These are phyloP conservation scores for Golubevia sp. DNA, from an alignment of 1,284 basidiomycete genomes.

Conservation along the genomic window DNA sequence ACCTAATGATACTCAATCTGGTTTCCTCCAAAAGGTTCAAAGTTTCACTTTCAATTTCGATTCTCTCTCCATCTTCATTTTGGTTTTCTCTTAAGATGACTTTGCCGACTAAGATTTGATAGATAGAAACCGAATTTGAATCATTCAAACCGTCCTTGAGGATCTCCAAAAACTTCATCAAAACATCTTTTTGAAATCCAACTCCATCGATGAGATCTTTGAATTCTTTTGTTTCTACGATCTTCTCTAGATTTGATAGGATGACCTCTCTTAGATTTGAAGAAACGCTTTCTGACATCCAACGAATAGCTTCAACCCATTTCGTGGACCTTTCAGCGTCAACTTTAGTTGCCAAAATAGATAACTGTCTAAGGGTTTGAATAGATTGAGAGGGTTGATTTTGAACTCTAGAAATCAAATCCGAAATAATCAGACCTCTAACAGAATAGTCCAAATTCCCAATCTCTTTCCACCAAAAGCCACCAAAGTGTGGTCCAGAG, in stretches of 20 bases:
- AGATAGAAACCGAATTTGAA: constrained; percentile 24
- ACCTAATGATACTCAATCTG: constrained; percentile 28
- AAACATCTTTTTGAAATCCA: constrained; percentile 33
- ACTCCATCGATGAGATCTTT: constrained; percentile 34
- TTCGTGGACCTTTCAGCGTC: constrained; percentile 31
- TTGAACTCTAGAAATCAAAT: constrained; percentile 16
- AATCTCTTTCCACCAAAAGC: constrained; percentile 47
- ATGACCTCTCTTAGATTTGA: constrained; percentile 26
- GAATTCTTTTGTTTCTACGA: constrained; percentile 35
- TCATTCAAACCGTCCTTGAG: constrained; percentile 41
- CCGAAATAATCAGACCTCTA: constrained; percentile 29
- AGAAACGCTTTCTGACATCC: constrained; percentile 44
- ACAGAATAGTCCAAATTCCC: constrained; percentile 34
- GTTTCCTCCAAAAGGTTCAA: constrained; percentile 35
- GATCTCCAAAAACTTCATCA: constrained; percentile 40
- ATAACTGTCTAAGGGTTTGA: constrained; percentile 29
- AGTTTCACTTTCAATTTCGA: constrained; percentile 9
- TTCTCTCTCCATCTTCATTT: too few species aligned
- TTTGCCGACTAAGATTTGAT: constrained; percentile 41
- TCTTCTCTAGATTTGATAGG: constrained; percentile 22
- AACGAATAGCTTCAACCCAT: constrained; percentile 44
- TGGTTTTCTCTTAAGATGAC: constrained; percentile 44
- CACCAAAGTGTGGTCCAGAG: constrained; percentile 35
- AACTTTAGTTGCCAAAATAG: constrained; percentile 28
- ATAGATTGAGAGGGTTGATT: constrained; percentile 17